A percentile compares a stretch with the other conserved stretches of the same genome.
Evolutionary conservation across 2,329 filamentous ascomycete species (phyloP).

Genomic region (Fusarium austroafricanum): DNA sequence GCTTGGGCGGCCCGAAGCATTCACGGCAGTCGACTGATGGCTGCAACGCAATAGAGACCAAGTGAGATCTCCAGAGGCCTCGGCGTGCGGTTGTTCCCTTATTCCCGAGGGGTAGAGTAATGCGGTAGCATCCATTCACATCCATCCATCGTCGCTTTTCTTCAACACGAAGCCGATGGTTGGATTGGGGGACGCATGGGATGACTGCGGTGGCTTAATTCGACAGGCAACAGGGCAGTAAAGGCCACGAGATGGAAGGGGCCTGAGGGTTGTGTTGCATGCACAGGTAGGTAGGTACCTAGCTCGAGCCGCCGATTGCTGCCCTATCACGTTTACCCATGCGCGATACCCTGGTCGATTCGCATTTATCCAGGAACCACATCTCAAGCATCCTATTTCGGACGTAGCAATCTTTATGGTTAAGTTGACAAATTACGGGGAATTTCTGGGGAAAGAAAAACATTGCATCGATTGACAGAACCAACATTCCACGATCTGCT

Average conservation of each 20-base stretch:
- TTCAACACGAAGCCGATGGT: not conserved
- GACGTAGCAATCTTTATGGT: slow-evolving; percentile 28
- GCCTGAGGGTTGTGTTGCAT: slow-evolving; percentile 14
- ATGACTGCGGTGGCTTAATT: slow-evolving; percentile 16
- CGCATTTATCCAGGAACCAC: slow-evolving; percentile 41
- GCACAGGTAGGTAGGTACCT: not conserved
- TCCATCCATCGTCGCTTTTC: not conserved
- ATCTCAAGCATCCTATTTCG: slow-evolving; percentile 34
- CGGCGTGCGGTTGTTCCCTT: slow-evolving; percentile 31
- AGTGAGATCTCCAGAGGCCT: slow-evolving; percentile 25
- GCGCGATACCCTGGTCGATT: slow-evolving; percentile 20
- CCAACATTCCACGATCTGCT: slow-evolving; percentile 20
- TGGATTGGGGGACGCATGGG: not conserved
- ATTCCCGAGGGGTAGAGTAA: slow-evolving; percentile 21
- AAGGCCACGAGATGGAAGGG: slow-evolving; percentile 29
- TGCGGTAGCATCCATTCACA: not conserved
- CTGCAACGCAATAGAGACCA: slow-evolving; percentile 11
- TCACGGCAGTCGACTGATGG: slow-evolving; percentile 36
- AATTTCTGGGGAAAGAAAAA: slow-evolving; percentile 1
- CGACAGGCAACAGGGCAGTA: slow-evolving; percentile 7
- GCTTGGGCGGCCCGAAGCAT: slow-evolving; percentile 39
- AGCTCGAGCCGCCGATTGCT: slow-evolving; percentile 14
- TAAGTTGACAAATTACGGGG: slow-evolving; percentile 22
- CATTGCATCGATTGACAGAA: slow-evolving; percentile 16
- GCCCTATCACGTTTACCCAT: slow-evolving; percentile 20